Base-by-base conservation (phyloP, 768 basidiomycete genomes). In the Crassisporium funariophilum region DNA sequence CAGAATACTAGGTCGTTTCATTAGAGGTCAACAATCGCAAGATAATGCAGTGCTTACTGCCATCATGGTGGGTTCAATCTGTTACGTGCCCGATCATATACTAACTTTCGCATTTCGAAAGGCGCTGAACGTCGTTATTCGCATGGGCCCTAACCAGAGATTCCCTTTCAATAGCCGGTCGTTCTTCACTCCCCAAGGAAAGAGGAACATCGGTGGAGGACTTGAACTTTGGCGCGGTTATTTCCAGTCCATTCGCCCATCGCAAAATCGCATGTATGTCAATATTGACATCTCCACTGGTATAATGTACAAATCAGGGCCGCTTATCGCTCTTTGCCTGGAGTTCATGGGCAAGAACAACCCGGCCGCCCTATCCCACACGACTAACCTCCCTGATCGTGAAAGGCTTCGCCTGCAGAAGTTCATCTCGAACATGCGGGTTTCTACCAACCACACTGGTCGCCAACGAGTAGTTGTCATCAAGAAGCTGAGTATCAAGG, bases 231-330 rank as follows among this genome's bases (percentile, higher is more conserved):
- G 86, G 84, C 72, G 88, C 4, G 89, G 89, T 0, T 92, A 88
- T 48, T 91, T 91, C 68, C 90, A 91, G 61, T 87, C 85, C 0
- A 71, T 89, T 10, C 75, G 89, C 4, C 88, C 89, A 1, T 78
- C 81, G 0, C 74, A 82, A 12, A 81, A 79, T 1, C 67, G 65
- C 1, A 75, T 91, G 63, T 66, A 90, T 16, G 69, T 91, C 52
- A 92, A 92, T 46, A 71, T 92, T 54, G 89, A 92, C 55, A 88
- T 88, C 33, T 81, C 83, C 0, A 88, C 89, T 0, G 88, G 83
- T 0, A 77, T 83, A 13, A 88, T 91, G 82, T 91, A 84, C 61
- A 79, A 79, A 54, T 60, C 76, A 0, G 88, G 89, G 0, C 62
- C 71, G 0, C 68, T 91, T 1, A 68, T 86, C 35, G 59, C 67